Percentiles rank a stretch among this genome's conserved stretches.
phyloP scores from a whole-genome alignment of 2,329 filamentous ascomycete genomes.

The Penicillium sp. region DNA sequence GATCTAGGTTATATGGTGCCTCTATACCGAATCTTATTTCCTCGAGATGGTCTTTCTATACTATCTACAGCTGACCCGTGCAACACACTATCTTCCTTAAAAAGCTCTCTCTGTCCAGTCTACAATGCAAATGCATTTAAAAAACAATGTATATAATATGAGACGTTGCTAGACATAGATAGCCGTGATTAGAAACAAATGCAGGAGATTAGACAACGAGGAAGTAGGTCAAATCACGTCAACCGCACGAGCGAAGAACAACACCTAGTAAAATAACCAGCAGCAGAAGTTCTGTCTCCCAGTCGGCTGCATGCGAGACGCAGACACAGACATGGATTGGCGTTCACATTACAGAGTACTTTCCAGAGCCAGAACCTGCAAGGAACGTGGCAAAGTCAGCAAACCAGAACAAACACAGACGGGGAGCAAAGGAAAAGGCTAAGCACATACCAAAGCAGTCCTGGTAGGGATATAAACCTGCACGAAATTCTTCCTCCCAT shows the following conservation, averaged over 20 bases:
- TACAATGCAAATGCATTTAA: background rate
- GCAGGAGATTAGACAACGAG: background rate
- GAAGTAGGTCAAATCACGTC: background rate
- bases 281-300: background rate
- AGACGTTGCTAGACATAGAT: background rate
- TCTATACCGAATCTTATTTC: background rate
- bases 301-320: background rate
- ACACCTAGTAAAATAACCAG: background rate
- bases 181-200: background rate
- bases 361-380: slow-evolving; percentile 49
- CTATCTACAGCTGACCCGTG: background rate
- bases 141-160: background rate
- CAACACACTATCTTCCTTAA: background rate
- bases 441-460: slow-evolving; percentile 64
- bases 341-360: slow-evolving; percentile 28
- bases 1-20: background rate
- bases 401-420: background rate
- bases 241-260: background rate
- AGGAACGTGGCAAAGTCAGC: background rate
- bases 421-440: background rate
- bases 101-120: background rate
- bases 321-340: background rate
- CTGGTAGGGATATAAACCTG: slow-evolving; percentile 83
- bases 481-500: slow-evolving; percentile 76
- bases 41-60: background rate